Base-by-base conservation (phyloP, 192 early-diverging fungal species). In the Diversispora epigaea region DNA sequence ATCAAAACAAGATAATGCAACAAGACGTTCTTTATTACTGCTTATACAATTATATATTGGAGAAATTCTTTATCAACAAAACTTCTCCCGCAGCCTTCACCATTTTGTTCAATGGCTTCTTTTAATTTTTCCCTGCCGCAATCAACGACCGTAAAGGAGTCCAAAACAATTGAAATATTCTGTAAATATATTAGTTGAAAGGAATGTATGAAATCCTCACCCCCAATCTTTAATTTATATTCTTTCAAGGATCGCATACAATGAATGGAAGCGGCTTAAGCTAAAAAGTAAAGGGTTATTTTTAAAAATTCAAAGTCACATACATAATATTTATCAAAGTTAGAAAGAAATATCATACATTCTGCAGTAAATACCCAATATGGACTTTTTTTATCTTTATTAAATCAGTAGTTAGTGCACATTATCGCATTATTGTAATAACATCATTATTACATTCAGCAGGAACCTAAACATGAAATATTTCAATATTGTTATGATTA, bases 71-170 rank as follows among this genome's bases (percentile, higher is more conserved):
- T 55, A 73, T 87, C 86, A 49, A 86, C 66, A 58, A 82, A 86
- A 14, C 78, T 77, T 5, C 81, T 83, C 0, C 86, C 86, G 32
- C 86, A 87, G 6, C 79, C 80, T 10, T 79, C 84, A 71, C 86
- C 86, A 55, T 81, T 82, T 46, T 83, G 84, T 67, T 83, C 83
- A 22, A 83, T 87, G 25, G 84, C 81, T 74, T 87, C 86, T 6
- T 78, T 78, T 3, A 87, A 73, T 10, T 63, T 67, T 19, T 81
- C 71, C 50, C 87, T 85, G 72, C 87, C 87, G 47, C 83, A 84
- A 80, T 88, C 86, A 73, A 84, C 83, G 49, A 86, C 84, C 82
- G 85, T 83, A 62, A 88, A 88, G 4, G 81, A 80, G 19, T 83
- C 58, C 39, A n/a, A n/a, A n/a, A n/a, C n/a, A n/a, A n/a, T n/a